Evolutionary conservation across 768 basidiomycete genomes (phyloP), one percentile per base, ranked within the genome.

Genomic region (Thelephora aurantiotincta): DNA sequence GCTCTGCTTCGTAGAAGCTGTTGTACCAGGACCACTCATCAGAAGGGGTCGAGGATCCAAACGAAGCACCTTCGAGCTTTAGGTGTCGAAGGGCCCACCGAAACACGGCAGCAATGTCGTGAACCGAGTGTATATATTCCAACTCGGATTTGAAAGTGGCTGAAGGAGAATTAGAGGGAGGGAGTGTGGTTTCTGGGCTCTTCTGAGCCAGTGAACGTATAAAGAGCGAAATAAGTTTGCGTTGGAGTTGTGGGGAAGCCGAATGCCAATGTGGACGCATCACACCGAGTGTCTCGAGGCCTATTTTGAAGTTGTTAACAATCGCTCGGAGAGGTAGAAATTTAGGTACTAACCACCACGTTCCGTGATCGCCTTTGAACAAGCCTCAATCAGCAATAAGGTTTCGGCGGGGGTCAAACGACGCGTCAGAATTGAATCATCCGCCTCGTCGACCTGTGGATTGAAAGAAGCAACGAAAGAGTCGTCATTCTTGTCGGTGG

Each of bases 211-310:
- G 68, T 1, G 82, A 82, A 52, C 72, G 73, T 51, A 89, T 68
- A 65, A 80, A 88, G 49, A 77, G 72, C 14, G 82, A 82, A 48
- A 87, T 75, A 30, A 89, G 76, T 51, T 61, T 68, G 53, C 66
- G 77, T 60, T 89, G 86, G n/a, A 72, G 63, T 9, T 76, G 73
- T 6, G 75, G 75, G 5, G 82, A 85, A 7, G 85, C 71, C 35
- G 84, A 80, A 59, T 82, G 70, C 85, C 82, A 89, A 59, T 88
- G 81, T 5, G 87, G 83, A 55, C 82, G 82, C 82, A 89, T 89
- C 42, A 89, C 70, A 16, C 86, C 87, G 42, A 84, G 77, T 3
- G 80, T 78, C 59, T 87, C 83, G 45, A 87, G 68, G n/a, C 85
- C 85, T 88, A 50, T 11, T 41, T 41, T 22, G 26, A 30, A 4